These are phyloP conservation scores for Globisporangium okanoganense DNA, from an alignment of 352 stramenopile genomes.

Conservation along the genomic window DNA sequence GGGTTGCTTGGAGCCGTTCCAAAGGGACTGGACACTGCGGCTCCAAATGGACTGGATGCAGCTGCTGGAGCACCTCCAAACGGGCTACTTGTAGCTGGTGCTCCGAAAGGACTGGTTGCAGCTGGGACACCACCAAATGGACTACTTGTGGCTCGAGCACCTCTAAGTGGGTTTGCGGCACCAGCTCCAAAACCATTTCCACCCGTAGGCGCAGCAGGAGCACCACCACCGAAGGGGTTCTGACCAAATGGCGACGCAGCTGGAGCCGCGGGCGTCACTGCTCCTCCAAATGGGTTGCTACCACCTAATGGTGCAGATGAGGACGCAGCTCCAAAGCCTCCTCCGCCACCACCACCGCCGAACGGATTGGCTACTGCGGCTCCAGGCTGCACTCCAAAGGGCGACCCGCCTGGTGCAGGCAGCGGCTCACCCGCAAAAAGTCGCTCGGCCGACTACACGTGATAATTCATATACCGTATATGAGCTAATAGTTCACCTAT, in stretches of 20 bases:
- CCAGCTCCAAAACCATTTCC: no score
- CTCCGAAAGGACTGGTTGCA: not conserved
- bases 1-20: slow-evolving; percentile 3
- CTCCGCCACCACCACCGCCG: slow-evolving; percentile 12
- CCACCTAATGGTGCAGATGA: slow-evolving; percentile 23
- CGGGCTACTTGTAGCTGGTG: not conserved
- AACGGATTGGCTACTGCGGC: slow-evolving; percentile 18
- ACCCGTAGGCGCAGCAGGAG: not conserved
- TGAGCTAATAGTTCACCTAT: no score
- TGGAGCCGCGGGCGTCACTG: not conserved
- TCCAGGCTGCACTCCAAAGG: no score
- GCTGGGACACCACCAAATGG: not conserved
- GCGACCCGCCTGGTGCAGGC: slow-evolving; percentile 5
- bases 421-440: slow-evolving; percentile 53
- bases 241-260: not conserved
- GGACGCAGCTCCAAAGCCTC: slow-evolving; percentile 8
- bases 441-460: slow-evolving; percentile 37
- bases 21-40: not conserved
- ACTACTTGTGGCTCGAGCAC: not conserved
- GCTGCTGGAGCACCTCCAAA: slow-evolving; percentile 4
- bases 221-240: not conserved
- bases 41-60: slow-evolving; percentile 1
- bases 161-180: no score
- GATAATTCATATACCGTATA: no score
- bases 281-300: slow-evolving; percentile 6